Evolutionary conservation across 139 green algal genomes (phyloP).

Genomic region (Auxenochlorella pyrenoidosa): DNA sequence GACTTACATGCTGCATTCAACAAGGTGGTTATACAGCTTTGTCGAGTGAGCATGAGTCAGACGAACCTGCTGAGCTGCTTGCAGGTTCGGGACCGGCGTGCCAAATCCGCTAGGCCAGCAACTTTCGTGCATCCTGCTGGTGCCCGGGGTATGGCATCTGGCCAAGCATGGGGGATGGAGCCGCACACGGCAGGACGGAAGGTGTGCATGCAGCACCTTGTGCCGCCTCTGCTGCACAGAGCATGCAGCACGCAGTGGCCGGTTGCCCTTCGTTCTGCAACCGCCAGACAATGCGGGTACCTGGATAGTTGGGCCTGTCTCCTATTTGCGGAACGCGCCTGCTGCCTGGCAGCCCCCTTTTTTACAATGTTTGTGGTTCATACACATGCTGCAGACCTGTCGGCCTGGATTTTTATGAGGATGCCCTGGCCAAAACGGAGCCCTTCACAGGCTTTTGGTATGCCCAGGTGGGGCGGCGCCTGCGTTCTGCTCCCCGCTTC

Average conservation of each 20-base stretch:
- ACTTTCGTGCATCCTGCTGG: slow-evolving; percentile 1
- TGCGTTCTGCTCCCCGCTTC: background rate
- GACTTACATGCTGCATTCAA: too few species aligned
- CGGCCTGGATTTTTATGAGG: slow-evolving; percentile 28
- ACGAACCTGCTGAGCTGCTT: too few species aligned
- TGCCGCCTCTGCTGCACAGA: too few species aligned
- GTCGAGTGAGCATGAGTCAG: too few species aligned
- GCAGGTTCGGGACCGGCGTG: background rate
- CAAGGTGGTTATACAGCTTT: too few species aligned
- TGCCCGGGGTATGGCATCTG: slow-evolving; percentile 13
- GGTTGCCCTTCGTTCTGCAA: too few species aligned
- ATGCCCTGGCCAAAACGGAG: background rate
- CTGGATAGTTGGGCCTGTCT: too few species aligned
- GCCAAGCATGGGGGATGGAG: slow-evolving; percentile 14
- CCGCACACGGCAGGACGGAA: background rate
- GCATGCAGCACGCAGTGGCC: too few species aligned
- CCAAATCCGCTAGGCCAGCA: background rate
- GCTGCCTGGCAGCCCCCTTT: too few species aligned
- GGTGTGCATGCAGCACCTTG: background rate
- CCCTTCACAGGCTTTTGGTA: slow-evolving; percentile 8
- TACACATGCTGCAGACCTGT: slow-evolving; percentile 10
- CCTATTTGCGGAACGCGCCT: too few species aligned
- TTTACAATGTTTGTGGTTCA: too few species aligned
- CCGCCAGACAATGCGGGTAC: too few species aligned
- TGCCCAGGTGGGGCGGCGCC: background rate